phyloP scores from a whole-genome alignment of 805 yeast genomes.

The Candida tammaniensis region DNA sequence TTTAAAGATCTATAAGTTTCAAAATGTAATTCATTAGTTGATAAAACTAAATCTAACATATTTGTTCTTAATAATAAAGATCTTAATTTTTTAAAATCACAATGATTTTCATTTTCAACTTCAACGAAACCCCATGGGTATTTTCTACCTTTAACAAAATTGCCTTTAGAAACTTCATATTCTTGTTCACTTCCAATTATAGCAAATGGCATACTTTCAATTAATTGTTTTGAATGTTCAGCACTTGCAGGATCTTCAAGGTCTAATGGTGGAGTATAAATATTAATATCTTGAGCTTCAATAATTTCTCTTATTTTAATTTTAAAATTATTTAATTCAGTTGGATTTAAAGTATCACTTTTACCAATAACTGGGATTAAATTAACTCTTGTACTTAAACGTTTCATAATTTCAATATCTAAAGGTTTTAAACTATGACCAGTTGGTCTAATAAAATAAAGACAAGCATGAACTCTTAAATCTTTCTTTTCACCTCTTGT shows the following conservation, averaged over 20 bases:
- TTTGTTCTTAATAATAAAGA: slow-evolving; percentile 76
- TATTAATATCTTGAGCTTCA: slow-evolving; percentile 77
- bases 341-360: slow-evolving; percentile 77
- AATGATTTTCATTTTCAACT: slow-evolving; percentile 80
- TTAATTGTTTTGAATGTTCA: slow-evolving; percentile 76
- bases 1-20: slow-evolving; percentile 74
- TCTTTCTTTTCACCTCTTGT: slow-evolving; percentile 63
- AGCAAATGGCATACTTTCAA: slow-evolving; percentile 86
- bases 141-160: slow-evolving; percentile 70
- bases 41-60: slow-evolving; percentile 74
- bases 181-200: slow-evolving; percentile 75
- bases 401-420: slow-evolving; percentile 86
- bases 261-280: slow-evolving; percentile 82
- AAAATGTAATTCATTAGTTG: slow-evolving; percentile 80
- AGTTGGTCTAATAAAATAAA: slow-evolving; percentile 88
- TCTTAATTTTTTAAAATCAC: slow-evolving; percentile 82
- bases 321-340: slow-evolving; percentile 68
- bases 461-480: slow-evolving; percentile 84
- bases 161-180: slow-evolving; percentile 61
- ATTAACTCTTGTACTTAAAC: slow-evolving; percentile 74
- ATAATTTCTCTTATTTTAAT: slow-evolving; percentile 76
- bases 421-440: slow-evolving; percentile 85
- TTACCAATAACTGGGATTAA: slow-evolving; percentile 88
- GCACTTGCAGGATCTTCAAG: slow-evolving; percentile 70
- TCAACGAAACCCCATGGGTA: slow-evolving; percentile 92